A percentile compares a stretch with the other conserved stretches of the same genome.
These are phyloP conservation scores for Sclerotinia sclerotiorum DNA, from an alignment of 2,329 filamentous ascomycete genomes.

Conservation along the genomic window DNA sequence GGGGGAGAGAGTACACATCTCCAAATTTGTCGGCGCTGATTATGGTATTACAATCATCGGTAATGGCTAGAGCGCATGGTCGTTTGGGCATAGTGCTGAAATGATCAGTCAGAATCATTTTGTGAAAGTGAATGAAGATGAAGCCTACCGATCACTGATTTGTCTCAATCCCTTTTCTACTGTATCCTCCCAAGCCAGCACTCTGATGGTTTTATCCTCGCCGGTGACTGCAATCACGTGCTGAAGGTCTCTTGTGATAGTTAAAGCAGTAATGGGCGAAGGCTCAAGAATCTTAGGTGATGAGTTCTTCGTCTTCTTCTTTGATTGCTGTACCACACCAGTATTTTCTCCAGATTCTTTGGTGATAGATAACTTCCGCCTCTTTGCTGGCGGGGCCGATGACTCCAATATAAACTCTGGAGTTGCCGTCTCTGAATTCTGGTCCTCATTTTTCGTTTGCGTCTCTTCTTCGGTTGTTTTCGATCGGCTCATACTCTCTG, in stretches of 20 bases:
- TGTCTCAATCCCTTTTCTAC: slow-evolving; percentile 51
- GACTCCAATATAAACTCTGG: slow-evolving; percentile 9
- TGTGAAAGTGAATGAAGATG: background rate
- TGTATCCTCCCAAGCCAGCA: slow-evolving; percentile 69
- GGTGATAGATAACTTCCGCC: slow-evolving; percentile 36
- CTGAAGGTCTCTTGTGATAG: slow-evolving; percentile 60
- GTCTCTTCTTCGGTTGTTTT: slow-evolving; percentile 1
- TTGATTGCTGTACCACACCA: slow-evolving; percentile 27
- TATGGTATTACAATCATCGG: slow-evolving; percentile 69
- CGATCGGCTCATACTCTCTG: slow-evolving; percentile 21
- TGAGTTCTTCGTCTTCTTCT: slow-evolving; percentile 30
- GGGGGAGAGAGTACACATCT: slow-evolving; percentile 86
- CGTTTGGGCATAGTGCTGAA: slow-evolving; percentile 78
- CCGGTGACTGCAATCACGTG: slow-evolving; percentile 77
- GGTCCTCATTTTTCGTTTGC: slow-evolving; percentile 3
- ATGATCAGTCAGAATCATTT: slow-evolving; percentile 21
- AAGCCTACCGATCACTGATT: slow-evolving; percentile 67
- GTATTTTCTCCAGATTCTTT: slow-evolving; percentile 23
- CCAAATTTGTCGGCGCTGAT: slow-evolving; percentile 93
- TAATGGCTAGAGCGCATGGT: slow-evolving; percentile 72
- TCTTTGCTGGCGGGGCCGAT: slow-evolving; percentile 37
- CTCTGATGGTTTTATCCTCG: slow-evolving; percentile 89
- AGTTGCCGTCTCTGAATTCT: slow-evolving; percentile 7
- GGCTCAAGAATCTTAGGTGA: slow-evolving; percentile 46
- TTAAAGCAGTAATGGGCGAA: slow-evolving; percentile 68